Conservation (phyloP, 257 asterid genomes). For the Nicotiana noctiflora region DNA sequence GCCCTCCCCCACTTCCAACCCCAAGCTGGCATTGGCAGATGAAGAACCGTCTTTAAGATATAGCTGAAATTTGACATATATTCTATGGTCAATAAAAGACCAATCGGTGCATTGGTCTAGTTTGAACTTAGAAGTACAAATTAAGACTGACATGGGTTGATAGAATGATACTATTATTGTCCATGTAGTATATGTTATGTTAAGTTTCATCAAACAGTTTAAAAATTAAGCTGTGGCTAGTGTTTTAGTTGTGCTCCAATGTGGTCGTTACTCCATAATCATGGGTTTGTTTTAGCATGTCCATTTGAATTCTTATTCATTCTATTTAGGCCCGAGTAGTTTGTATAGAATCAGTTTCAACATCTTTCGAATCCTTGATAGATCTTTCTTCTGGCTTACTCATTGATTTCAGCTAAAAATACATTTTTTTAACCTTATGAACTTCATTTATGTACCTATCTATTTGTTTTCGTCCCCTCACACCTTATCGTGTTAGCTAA, state of each 20-base stretch:
- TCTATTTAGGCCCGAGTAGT: neutral
- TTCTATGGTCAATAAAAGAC: neutral
- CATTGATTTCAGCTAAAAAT: neutral
- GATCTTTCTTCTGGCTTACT: neutral
- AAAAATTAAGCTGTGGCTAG: neutral
- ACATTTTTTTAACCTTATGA: neutral
- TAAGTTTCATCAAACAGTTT: neutral
- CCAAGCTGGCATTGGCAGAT: neutral
- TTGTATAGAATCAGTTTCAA: neutral
- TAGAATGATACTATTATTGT: neutral
- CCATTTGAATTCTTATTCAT: neutral
- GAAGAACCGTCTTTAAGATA: neutral
- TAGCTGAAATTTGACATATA: neutral
- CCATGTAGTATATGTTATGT: neutral
- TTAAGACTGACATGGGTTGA: neutral
- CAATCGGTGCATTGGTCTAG: neutral
- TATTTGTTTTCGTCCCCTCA: neutral
- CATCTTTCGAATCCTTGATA: too few relatives aligned
- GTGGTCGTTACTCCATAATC: neutral
- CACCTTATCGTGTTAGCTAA: neutral
- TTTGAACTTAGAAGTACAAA: neutral
- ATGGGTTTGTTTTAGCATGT: neutral
- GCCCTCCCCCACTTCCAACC: too few relatives aligned
- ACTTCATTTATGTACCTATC: neutral
- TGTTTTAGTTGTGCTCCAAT: neutral